phyloP scores from a whole-genome alignment of 805 yeast genomes.

The Barnettozyma siamensis region DNA sequence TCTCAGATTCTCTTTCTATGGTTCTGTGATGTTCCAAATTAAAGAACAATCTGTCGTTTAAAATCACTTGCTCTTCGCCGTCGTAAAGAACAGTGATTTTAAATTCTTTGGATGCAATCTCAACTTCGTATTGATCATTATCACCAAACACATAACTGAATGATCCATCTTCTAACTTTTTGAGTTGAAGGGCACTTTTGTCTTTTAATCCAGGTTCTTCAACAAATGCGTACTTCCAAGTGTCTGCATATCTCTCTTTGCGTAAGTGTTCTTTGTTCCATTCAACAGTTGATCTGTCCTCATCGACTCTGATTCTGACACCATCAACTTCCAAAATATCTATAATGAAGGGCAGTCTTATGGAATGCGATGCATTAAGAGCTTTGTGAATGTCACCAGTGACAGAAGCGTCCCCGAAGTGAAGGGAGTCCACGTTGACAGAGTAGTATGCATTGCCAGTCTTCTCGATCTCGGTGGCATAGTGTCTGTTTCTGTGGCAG shows the following conservation, averaged over 20 bases:
- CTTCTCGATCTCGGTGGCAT: conserved; percentile 33
- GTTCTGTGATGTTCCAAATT: conserved; percentile 80
- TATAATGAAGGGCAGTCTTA: conserved; percentile 51
- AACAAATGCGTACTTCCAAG: conserved; percentile 53
- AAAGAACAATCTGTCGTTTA: conserved; percentile 67
- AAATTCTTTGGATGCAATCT: conserved; percentile 43
- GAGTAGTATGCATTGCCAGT: conserved; percentile 35
- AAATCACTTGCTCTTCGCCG: conserved; percentile 40
- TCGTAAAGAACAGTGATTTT: conserved; percentile 42
- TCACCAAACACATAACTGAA: conserved; percentile 33
- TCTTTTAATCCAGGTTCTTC: conserved; percentile 20
- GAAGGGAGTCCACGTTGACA: conserved; percentile 32
- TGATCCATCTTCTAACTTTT: conserved; percentile 18
- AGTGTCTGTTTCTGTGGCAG: conserved; percentile 73
- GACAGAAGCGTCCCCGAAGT: conserved; percentile 30
- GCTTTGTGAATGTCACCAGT: conserved; percentile 44
- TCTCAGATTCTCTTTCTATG: conserved; percentile 33
- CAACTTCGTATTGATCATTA: conserved; percentile 35
- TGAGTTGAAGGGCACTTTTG: conserved; percentile 11
- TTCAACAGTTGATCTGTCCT: conserved; percentile 34
- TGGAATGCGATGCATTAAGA: conserved; percentile 32
- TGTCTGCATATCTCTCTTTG: conserved; percentile 51
- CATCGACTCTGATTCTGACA: conserved; percentile 64
- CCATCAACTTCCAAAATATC: conserved; percentile 50
- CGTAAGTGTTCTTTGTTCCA: conserved; percentile 28